Conservation (phyloP, 768 basidiomycete species). For the Coprinellus aureogranulatus region DNA sequence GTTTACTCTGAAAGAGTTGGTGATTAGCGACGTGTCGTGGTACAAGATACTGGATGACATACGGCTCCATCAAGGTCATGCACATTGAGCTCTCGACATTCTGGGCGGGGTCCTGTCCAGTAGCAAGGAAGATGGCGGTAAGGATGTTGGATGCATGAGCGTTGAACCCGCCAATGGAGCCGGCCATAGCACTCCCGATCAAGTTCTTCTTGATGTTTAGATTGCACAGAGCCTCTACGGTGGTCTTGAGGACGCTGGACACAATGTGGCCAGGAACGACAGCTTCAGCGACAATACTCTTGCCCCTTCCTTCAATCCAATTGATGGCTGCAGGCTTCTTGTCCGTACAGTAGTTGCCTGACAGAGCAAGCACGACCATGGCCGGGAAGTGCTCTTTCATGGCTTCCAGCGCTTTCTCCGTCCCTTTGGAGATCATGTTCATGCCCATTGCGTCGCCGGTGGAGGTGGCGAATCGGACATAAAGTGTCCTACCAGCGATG, state of each 20-base stretch:
- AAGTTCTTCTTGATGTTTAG: constrained; percentile 97
- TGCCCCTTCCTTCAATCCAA: constrained; percentile 99
- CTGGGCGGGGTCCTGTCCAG: constrained; percentile 99
- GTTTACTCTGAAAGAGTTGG: constrained; percentile 59
- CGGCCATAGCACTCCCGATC: constrained; percentile 97
- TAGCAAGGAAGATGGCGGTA: constrained; percentile 92
- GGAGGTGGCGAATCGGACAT: constrained; percentile 87
- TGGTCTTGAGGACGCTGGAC: constrained; percentile 91
- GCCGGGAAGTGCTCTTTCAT: constrained; percentile 80
- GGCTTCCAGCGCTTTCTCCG: constrained; percentile 89
- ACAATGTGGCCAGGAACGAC: constrained; percentile 87
- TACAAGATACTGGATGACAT: constrained; percentile 36
- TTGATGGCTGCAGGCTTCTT: constrained; percentile 99
- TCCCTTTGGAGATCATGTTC: constrained; percentile 99
- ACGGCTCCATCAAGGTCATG: constrained; percentile 99
- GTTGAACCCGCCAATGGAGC: constrained; percentile 94
- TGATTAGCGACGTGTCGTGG: background rate
- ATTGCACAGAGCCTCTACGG: constrained; percentile 83
- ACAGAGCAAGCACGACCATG: constrained; percentile 87
- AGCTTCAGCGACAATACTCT: constrained; percentile 96
- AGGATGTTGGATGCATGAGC: constrained; percentile 97
- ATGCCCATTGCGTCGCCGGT: constrained; percentile 99
- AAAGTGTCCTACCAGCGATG: constrained; percentile 90
- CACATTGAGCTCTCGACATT: constrained; percentile 98
- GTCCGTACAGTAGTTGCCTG: constrained; percentile 98